Conservation (phyloP, 2,329 filamentous ascomycete species). For the Zymoseptoria ardabiliae region DNA sequence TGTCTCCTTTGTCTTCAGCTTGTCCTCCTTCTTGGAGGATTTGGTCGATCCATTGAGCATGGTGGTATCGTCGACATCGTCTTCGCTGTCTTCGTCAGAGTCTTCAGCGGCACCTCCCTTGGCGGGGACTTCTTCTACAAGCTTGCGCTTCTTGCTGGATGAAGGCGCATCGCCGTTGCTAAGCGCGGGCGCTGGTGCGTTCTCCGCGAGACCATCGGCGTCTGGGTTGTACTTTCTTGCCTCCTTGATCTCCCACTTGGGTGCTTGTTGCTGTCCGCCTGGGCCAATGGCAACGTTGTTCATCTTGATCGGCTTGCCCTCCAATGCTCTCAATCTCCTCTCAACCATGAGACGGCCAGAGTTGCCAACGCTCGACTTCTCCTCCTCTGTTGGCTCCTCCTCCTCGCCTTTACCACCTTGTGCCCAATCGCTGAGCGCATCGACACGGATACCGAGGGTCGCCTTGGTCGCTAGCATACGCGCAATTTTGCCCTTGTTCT, state of each 20-base stretch:
- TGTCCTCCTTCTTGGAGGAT: constrained; percentile 18
- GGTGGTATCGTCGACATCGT: constrained; percentile 21
- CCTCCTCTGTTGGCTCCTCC: constrained; percentile 67
- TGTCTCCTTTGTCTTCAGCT: constrained; percentile 23
- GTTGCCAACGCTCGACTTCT: constrained; percentile 74
- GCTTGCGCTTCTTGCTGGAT: constrained; percentile 34
- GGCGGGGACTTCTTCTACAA: constrained; percentile 44
- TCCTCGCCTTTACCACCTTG: constrained; percentile 59
- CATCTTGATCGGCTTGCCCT: constrained; percentile 81
- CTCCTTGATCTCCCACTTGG: constrained; percentile 89
- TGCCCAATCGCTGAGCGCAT: constrained; percentile 74
- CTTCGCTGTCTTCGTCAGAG: constrained; percentile 36
- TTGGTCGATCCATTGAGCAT: constrained; percentile 11
- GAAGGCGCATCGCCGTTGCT: constrained; percentile 46
- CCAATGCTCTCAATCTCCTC: constrained; percentile 66
- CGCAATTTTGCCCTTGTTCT: constrained; percentile 99
- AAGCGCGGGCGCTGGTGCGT: constrained; percentile 45
- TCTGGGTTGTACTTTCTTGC: constrained; percentile 90
- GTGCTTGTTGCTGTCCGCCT: constrained; percentile 53
- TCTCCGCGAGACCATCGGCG: constrained; percentile 75
- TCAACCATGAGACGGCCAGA: constrained; percentile 65
- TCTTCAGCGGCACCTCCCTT: constrained; percentile 34
- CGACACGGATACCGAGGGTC: constrained; percentile 84
- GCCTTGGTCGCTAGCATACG: constrained; percentile 93
- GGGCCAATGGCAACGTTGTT: constrained; percentile 69